Base-by-base conservation (phyloP, 2,329 filamentous ascomycete genomes). In the Colletotrichum musicola region DNA sequence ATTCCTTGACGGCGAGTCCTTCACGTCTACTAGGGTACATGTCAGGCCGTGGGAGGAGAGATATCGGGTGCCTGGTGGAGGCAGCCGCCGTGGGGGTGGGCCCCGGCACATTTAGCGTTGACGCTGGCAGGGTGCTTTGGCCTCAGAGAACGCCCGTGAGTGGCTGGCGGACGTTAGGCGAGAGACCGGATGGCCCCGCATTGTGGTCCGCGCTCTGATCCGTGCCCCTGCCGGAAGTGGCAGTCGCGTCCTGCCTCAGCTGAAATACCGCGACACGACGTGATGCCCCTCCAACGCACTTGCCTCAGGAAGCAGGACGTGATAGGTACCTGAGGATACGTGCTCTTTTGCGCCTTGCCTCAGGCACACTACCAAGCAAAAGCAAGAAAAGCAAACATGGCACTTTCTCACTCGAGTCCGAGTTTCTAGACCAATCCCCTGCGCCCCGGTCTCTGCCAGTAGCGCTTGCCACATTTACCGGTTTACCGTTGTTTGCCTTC, bases 211-310 rank as follows among this genome's bases (percentile, higher is more conserved):
- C n/a, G 27, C 13, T 4, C 12, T 42, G 18, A 18, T 46, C 47
- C 55, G 55, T 61, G 55, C 53, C n/a, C 1, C 49, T 63, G 61
- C 53, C 25, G 50, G 42, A 20, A 63, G 53, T 22, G 16, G 47
- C 61, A 51, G 25, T 51, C 47, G 47, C 9, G 16, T 14, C 35
- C 30, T 20, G 30, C 30, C 16, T 53, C 7, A 7, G 50, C 13
- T 53, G 20, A 35, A 44, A 44, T 44, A 18, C 16, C 40, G 40
- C 3, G 40, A 30, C 27, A 30, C 27, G 27, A 30, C 27, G 27
- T 30, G 6, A 30, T 30, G 27, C 7, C 9, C 40, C 40, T 38
- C 35, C 35, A 10, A 10, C 14, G 44, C n/a, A 13, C 6, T 16
- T 49, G 12, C 46, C 20, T 20, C 44, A 47, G 40, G 40, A 16